These are phyloP conservation scores for Skeletonema tropicum DNA, from an alignment of 108 stramenopile genomes.

Conservation along the genomic window DNA sequence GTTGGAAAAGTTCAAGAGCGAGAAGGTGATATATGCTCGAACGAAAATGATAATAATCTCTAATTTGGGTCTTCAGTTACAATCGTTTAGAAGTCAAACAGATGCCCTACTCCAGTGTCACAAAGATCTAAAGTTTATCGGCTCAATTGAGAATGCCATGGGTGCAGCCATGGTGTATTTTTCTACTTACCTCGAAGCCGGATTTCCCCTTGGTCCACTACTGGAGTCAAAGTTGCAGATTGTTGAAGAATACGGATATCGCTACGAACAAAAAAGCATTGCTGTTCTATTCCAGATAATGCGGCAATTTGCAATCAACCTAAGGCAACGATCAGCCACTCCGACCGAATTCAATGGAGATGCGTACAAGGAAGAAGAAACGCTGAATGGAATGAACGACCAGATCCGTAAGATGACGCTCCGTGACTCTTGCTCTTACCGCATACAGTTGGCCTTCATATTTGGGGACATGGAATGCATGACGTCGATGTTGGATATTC, in stretches of 20 bases:
- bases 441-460: conserved; percentile 1
- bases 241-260: conserved; percentile 22
- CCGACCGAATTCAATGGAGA: conserved; percentile 7
- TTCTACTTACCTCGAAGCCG: conserved; percentile 5
- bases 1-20: conserved; percentile 1
- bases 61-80: conserved; percentile 1
- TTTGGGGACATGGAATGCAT: conserved; percentile 1
- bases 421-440: conserved; percentile 3
- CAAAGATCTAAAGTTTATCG: conserved; percentile 5
- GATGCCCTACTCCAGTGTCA: conserved; percentile 21
- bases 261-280: conserved; percentile 1
- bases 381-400: background rate
- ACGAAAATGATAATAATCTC: conserved; percentile 6
- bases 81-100: conserved; percentile 10
- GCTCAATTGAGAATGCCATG: conserved; percentile 24
- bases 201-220: conserved; percentile 21
- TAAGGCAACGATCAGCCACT: background rate
- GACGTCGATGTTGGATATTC: background rate
- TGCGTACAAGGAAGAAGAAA: conserved; percentile 2
- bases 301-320: conserved; percentile 5
- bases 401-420: background rate
- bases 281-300: background rate
- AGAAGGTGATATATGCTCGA: conserved; percentile 14
- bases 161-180: conserved; percentile 10
- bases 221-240: conserved; percentile 29